phyloP scores from a whole-genome alignment of 805 yeast species.

The Myxozyma geophila region DNA sequence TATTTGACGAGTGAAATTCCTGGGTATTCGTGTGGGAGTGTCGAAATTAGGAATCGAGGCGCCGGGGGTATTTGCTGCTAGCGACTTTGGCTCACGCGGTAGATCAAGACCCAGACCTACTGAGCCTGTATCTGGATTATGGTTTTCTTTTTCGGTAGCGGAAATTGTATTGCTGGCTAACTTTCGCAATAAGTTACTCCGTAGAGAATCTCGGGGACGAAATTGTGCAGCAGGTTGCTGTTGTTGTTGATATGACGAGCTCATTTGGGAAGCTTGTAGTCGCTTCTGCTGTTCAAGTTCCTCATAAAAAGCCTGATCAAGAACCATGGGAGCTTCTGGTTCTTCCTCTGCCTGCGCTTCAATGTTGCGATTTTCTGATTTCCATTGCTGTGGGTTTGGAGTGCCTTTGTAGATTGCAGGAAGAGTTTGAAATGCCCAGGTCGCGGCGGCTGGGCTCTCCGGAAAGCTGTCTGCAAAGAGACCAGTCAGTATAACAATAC shows the following conservation, averaged over 20 bases:
- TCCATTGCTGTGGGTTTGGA: constrained; percentile 18
- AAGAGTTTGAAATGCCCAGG: constrained; percentile 38
- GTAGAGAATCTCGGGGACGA: constrained; percentile 1
- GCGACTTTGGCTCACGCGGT: not conserved
- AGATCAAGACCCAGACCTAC: not conserved
- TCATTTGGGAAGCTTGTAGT: not conserved
- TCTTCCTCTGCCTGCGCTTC: not conserved
- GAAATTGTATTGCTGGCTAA: not conserved
- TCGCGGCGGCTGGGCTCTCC: constrained; percentile 34
- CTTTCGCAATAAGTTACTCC: constrained; percentile 2
- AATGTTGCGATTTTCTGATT: not conserved
- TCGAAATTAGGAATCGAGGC: constrained; percentile 7
- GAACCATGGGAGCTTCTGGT: not conserved
- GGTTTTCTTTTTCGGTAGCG: constrained; percentile 1
- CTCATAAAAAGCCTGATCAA: constrained; percentile 1
- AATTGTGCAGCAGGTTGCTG: not conserved
- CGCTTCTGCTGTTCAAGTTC: constrained; percentile 3
- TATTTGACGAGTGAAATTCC: not conserved
- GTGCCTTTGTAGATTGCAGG: constrained; percentile 37
- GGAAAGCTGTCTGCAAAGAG: constrained; percentile 20
- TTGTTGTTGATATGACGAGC: not conserved
- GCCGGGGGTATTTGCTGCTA: not conserved
- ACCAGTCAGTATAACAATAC: not conserved
- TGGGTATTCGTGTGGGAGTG: constrained; percentile 25
- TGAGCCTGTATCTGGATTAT: not conserved